Conservation (phyloP, 164 flowering plant species). For the Berberis thunbergii region DNA sequence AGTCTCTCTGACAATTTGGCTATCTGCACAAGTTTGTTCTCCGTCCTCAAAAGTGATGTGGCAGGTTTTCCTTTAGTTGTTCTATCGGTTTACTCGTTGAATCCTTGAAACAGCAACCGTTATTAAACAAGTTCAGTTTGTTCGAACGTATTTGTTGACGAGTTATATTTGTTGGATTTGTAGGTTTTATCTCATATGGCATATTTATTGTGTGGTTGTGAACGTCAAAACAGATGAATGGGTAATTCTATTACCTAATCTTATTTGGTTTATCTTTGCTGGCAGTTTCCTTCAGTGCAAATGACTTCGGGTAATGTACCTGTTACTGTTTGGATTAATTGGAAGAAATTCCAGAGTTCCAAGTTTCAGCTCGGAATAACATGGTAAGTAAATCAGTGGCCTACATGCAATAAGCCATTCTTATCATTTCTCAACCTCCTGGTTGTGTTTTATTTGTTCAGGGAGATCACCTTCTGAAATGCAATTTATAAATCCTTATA, state of each 20-base stretch:
- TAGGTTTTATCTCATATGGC: slow-evolving; percentile 62
- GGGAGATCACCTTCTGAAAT: too few species aligned
- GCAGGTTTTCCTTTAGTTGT: slow-evolving; percentile 37
- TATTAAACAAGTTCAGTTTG: too few species aligned
- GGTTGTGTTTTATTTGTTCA: too few species aligned
- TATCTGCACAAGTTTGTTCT: slow-evolving; percentile 52
- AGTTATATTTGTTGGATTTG: background rate
- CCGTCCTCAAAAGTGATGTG: slow-evolving; percentile 54
- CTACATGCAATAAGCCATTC: too few species aligned
- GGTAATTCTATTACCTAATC: slow-evolving; percentile 33
- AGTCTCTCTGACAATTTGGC: slow-evolving; percentile 28
- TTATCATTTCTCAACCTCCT: too few species aligned
- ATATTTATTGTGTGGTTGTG: slow-evolving; percentile 55
- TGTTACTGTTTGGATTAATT: slow-evolving; percentile 43
- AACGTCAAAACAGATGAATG: slow-evolving; percentile 82
- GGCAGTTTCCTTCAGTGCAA: too few species aligned
- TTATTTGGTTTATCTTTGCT: too few species aligned
- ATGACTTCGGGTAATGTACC: background rate
- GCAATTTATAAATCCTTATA: too few species aligned
- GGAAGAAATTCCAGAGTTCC: slow-evolving; percentile 77
- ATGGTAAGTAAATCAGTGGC: too few species aligned
- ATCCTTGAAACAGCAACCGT: too few species aligned
- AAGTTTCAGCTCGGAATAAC: slow-evolving; percentile 14
- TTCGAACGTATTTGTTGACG: slow-evolving; percentile 1
- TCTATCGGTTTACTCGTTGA: too few species aligned